Base-by-base conservation (phyloP, 345 rosid genomes). In the Eucalyptus globulus region DNA sequence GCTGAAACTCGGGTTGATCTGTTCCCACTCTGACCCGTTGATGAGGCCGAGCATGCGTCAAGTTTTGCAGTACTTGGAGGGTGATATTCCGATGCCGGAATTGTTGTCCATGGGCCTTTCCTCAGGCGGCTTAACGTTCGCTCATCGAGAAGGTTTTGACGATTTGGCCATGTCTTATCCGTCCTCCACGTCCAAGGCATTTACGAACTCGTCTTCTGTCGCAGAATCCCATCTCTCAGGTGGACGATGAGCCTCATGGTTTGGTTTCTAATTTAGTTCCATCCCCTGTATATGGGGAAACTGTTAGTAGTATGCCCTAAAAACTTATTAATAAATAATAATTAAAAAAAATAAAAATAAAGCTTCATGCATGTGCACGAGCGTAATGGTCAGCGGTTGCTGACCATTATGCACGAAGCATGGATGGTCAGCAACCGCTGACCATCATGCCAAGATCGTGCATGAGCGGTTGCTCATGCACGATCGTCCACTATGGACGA, bases 1-100 rank as follows among this genome's bases (percentile, higher is more conserved):
- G 26, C 34, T 93, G 94, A 92, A 90, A 80, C 89, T 93, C 6
- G 94, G 95, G 80, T 50, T 93, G 92, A 34, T 92, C 1, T 93
- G 96, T 87, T 90, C 93, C 53, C 92, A 91, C 81, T 45, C 90
- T 2, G 89, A 88, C 9, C 92, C 95, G 2, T 91, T 87, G 83
- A 62, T 86, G 1, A 93, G 94, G 87, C 96, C 95, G 29, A 88
- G 86, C 27, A 94, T 93, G 89, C 80, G 43, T 65, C 56, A 91
- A 89, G 93, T 91, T 45, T 27, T 88, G 89, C 89, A 88, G 17
- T 88, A 58, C 80, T 72, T 88, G 72, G 89, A 88, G 86, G 89
- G 89, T 1, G 89, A 88, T 44, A 10, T 88, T 51, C 87, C 58
- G 27, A 24, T 88, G 11, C 89, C 37, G 31, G 89, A 88, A 22